phyloP scores from a whole-genome alignment of 2,329 filamentous ascomycete genomes.

The Xylaria sp. region DNA sequence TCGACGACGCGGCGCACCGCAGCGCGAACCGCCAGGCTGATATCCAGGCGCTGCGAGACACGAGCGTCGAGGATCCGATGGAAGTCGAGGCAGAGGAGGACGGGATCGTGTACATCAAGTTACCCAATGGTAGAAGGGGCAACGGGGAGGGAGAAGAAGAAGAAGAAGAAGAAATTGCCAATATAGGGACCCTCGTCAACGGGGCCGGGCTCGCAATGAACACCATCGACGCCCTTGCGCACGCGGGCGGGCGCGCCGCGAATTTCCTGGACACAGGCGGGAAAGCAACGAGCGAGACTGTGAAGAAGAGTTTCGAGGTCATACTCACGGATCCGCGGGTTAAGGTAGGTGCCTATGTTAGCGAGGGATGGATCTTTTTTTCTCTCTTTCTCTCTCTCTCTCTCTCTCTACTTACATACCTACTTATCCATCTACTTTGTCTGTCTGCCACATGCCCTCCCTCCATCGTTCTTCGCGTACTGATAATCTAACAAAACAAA shows the following conservation, averaged over 20 bases:
- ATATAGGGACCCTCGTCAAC: slow-evolving; percentile 85
- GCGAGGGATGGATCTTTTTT: slow-evolving; percentile 43
- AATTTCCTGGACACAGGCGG: slow-evolving; percentile 93
- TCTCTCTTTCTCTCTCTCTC: no score
- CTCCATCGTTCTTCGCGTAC: background rate
- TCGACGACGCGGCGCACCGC: slow-evolving; percentile 73
- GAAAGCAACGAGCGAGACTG: slow-evolving; percentile 82
- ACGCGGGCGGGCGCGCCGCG: slow-evolving; percentile 70
- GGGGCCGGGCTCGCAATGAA: slow-evolving; percentile 92
- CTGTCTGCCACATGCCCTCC: no score
- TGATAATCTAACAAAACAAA: background rate
- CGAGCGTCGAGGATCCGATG: slow-evolving; percentile 55
- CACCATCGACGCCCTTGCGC: slow-evolving; percentile 78
- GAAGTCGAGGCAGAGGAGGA: slow-evolving; percentile 69
- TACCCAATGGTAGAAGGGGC: slow-evolving; percentile 50
- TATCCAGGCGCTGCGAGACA: slow-evolving; percentile 63
- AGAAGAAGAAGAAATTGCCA: slow-evolving; percentile 34
- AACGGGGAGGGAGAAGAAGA: no score
- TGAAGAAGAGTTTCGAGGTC: slow-evolving; percentile 76
- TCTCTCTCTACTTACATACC: no score
- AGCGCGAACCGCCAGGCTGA: slow-evolving; percentile 66
- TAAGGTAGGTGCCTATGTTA: no score
- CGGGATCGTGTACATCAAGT: slow-evolving; percentile 80
- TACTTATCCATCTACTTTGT: no score
- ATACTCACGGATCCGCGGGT: slow-evolving; percentile 75